phyloP scores from a whole-genome alignment of 257 asterid species.

The Solanum acaule region DNA sequence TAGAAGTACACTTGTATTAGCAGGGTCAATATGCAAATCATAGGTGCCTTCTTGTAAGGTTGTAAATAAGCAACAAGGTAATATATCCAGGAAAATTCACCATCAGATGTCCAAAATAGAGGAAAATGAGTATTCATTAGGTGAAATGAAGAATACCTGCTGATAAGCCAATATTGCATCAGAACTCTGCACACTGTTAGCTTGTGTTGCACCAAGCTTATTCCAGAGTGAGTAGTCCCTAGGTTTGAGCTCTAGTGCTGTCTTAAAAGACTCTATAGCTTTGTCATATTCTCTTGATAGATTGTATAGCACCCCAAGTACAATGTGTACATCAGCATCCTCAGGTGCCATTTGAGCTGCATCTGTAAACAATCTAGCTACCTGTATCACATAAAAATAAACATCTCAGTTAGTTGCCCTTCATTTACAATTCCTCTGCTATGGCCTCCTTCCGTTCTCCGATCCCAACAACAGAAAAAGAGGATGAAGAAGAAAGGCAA shows the following conservation, averaged over 20 bases:
- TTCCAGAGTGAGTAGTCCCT: conserved; percentile 98
- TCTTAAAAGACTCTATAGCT: conserved; percentile 92
- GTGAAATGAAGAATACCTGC: conserved; percentile 37
- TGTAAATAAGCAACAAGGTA: not conserved
- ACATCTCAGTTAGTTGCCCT: conserved; percentile 1
- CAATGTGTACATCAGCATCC: conserved; percentile 97
- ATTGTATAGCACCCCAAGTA: conserved; percentile 89
- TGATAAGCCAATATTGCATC: conserved; percentile 96
- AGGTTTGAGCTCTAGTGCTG: conserved; percentile 90
- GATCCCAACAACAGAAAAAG: not conserved
- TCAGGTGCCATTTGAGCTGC: conserved; percentile 93
- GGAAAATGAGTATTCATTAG: not conserved
- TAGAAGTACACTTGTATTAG: not conserved
- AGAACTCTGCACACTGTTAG: conserved; percentile 93
- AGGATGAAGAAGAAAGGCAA: not conserved
- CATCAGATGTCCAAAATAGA: not conserved
- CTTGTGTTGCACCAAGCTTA: conserved; percentile 99
- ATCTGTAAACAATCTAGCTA: conserved; percentile 67
- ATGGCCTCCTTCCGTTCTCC: not conserved
- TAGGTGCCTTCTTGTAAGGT: not conserved
- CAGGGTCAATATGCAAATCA: not conserved
- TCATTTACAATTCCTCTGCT: not conserved
- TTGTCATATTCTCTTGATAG: conserved; percentile 81
- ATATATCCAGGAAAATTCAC: not conserved
- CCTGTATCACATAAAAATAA: conserved; percentile 35